Conservation (phyloP, 1,284 basidiomycete species). For the Irpex sp. region DNA sequence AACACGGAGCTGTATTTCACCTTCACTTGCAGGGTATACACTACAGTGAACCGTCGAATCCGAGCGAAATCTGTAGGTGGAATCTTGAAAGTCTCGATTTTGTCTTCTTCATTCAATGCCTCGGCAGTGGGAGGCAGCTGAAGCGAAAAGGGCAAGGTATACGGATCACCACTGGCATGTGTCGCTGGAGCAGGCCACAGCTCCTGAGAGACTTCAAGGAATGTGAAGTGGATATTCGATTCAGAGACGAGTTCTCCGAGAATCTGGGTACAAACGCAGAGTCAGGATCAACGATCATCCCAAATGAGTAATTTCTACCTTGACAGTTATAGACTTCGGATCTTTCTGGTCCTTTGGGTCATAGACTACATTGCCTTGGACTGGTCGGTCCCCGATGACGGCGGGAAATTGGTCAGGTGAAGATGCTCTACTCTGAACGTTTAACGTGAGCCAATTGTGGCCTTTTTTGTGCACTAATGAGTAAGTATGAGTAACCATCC, state of each 20-base stretch:
- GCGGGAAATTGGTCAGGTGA: not conserved
- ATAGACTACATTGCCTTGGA: not conserved
- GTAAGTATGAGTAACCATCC: not conserved
- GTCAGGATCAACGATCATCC: not conserved
- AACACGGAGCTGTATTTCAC: not conserved
- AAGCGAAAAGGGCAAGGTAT: not conserved
- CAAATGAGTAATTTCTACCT: not conserved
- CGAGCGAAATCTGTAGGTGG: not conserved
- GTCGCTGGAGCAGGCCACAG: not conserved
- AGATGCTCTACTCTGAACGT: not conserved
- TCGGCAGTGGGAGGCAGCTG: not conserved
- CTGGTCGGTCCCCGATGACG: not conserved
- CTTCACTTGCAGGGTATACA: not conserved
- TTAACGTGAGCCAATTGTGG: slow-evolving; percentile 1
- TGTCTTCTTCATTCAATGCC: not conserved
- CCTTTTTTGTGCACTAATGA: not conserved
- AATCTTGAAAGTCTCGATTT: not conserved
- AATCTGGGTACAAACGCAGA: not conserved
- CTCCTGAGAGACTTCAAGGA: not conserved
- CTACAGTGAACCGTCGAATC: not conserved
- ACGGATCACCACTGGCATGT: too few species aligned
- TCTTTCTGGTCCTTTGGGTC: not conserved
- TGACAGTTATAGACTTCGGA: not conserved
- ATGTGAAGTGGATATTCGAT: not conserved
- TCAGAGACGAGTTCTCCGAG: not conserved